A percentile compares a stretch with the other conserved stretches of the same genome.
These are phyloP conservation scores for Fusarium beomiforme DNA, from an alignment of 2,329 filamentous ascomycete genomes.

Conservation along the genomic window DNA sequence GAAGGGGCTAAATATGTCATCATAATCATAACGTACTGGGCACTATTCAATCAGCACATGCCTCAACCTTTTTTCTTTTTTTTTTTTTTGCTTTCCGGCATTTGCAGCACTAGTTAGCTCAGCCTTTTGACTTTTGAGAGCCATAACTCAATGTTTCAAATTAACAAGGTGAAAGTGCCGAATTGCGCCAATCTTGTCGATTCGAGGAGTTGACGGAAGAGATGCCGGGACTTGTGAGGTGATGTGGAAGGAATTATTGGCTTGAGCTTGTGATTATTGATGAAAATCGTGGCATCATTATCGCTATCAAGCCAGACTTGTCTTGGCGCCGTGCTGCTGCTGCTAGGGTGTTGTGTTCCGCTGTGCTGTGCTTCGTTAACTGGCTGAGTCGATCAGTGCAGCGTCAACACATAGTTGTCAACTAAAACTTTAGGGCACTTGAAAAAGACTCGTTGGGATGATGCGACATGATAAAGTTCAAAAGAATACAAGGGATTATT, in stretches of 20 bases:
- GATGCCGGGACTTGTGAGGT: not conserved
- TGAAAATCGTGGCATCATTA: slow-evolving; percentile 38
- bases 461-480: slow-evolving; percentile 20
- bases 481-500: slow-evolving; percentile 4
- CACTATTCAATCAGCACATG: slow-evolving; percentile 39
- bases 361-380: not conserved
- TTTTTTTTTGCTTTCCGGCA: slow-evolving; percentile 1
- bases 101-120: not conserved
- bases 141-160: slow-evolving; percentile 3
- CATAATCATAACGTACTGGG: slow-evolving; percentile 33
- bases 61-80: not conserved
- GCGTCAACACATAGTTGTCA: slow-evolving; percentile 1
- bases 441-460: not conserved
- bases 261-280: slow-evolving; percentile 25
- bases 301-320: slow-evolving; percentile 21
- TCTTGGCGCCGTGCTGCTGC: slow-evolving; percentile 39
- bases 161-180: slow-evolving; percentile 7
- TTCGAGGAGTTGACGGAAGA: not conserved
- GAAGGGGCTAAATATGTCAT: slow-evolving; percentile 31
- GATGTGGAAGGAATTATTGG: slow-evolving; percentile 9
- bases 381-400: slow-evolving; percentile 19
- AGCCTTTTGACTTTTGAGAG: slow-evolving; percentile 2
- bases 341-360: slow-evolving; percentile 29
- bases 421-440: not conserved
- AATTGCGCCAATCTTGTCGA: not conserved